Base-by-base conservation (phyloP, 1,139 yeast genomes). In the Zygoascus meyerae region DNA sequence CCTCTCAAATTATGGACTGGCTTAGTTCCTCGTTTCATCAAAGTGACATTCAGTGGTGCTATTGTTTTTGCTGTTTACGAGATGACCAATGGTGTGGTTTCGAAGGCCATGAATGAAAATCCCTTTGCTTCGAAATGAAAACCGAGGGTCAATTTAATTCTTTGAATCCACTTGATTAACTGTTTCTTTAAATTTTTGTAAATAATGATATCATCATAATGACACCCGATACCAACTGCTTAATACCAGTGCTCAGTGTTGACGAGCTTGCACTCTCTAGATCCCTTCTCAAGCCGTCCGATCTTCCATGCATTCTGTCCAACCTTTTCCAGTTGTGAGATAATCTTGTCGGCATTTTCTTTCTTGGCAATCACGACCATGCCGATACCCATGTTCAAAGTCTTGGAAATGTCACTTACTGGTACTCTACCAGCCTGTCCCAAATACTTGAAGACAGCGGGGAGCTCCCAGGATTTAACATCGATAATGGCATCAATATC, bases 371-470 rank as follows among this genome's bases (percentile, higher is more conserved):
- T 84, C 45, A 85, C 78, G 35, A 87, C 92, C 98, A 94, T 94
- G 60, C 98, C 99, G 58, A 94, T 78, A 69, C 99, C 99, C 76
- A 90, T 77, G 68, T 94, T 94, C 66, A 94, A 78, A 3, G 98
- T 94, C 75, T 87, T 90, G 62, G 87, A 72, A 54, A 87, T 79
- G 66, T 94, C 98, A 15, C 72, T 72, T 46, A 76, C 72, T 45
- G 98, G 98, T 40, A 94, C 95, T 58, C 83, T 81, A 53, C 98
- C 99, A 50, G 89, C 81, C 60, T 77, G 76, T 44, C 95, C 97
- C 52, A 94, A 80, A 97, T 97, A 94, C 67, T 81, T 82, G 78
- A 94, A 92, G 40, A 92, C 87, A 37, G 74, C 81, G 26, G 95
- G 95, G 36, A 92, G 83, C 55, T 79, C 77, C 95, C 97, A 90